phyloP scores from a whole-genome alignment of 495 filamentous ascomycete species.

The Hypoxylon cercidicola region DNA sequence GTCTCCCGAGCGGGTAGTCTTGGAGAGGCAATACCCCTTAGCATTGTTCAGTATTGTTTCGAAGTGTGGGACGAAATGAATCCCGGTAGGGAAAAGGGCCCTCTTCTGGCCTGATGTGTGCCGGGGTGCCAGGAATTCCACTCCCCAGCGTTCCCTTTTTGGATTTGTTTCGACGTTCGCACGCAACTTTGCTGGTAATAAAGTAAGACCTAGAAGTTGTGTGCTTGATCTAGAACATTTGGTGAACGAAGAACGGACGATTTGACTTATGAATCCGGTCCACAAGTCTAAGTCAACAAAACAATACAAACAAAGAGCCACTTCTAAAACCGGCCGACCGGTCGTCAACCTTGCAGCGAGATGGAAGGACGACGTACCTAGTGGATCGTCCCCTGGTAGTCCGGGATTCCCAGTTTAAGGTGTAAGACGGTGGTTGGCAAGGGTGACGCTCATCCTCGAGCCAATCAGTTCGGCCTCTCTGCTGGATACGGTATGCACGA shows the following conservation, averaged over 20 bases:
- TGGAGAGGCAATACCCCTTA: conserved; percentile 49
- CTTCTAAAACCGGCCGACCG: conserved; percentile 13
- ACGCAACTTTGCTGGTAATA: conserved; percentile 1
- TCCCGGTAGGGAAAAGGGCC: conserved; percentile 10
- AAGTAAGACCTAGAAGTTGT: conserved; percentile 14
- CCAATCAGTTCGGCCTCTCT: conserved; percentile 32
- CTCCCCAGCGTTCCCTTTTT: conserved; percentile 4
- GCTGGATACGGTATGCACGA: conserved; percentile 37
- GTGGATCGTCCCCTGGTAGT: conserved; percentile 33
- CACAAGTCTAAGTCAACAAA: conserved; percentile 21
- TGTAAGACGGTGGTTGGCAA: conserved; percentile 36
- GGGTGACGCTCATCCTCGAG: conserved; percentile 14
- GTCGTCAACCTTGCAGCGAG: conserved; percentile 10
- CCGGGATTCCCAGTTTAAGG: conserved; percentile 38
- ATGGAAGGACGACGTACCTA: conserved; percentile 15
- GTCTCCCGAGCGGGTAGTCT: conserved; percentile 23
- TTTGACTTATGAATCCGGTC: conserved; percentile 4
- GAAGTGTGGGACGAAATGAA: conserved; percentile 39
- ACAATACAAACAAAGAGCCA: conserved; percentile 26
- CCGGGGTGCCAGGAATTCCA: conserved; percentile 13
- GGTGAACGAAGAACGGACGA: conserved; percentile 1
- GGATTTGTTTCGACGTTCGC: conserved; percentile 14
- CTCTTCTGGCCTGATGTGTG: conserved; percentile 15
- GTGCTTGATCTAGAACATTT: conserved; percentile 4
- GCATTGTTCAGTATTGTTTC: conserved; percentile 59